Evolutionary conservation across 73 alveolate species (phyloP).

Genomic region (Paramecium octaurelia): DNA sequence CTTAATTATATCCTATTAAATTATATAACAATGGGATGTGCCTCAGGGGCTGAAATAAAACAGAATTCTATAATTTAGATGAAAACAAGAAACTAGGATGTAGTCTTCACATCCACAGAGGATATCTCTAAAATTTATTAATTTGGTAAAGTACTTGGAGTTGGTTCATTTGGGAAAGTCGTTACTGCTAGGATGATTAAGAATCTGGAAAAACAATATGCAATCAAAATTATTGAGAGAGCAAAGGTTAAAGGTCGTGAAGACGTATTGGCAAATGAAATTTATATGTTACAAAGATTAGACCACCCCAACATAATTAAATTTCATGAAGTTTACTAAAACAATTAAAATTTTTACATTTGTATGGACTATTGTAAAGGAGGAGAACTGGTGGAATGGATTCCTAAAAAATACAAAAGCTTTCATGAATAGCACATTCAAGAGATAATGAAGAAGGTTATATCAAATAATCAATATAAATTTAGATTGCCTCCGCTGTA

Average conservation of each 20-base stretch:
- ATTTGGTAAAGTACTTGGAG: constrained; percentile 53
- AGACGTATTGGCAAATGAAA: constrained; percentile 60
- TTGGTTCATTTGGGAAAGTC: constrained; percentile 62
- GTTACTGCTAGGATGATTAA: constrained; percentile 36
- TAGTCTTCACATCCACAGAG: constrained; percentile 28
- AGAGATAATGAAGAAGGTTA: constrained; percentile 3
- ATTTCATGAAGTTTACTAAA: constrained; percentile 84
- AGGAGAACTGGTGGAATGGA: constrained; percentile 71
- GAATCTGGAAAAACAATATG: constrained; percentile 35
- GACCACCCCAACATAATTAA: constrained; percentile 76
- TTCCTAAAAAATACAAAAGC: constrained; percentile 18
- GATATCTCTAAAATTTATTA: constrained; percentile 8
- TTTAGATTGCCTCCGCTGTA: constrained; percentile 69
- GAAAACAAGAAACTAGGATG: background rate
- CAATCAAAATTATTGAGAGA: constrained; percentile 59
- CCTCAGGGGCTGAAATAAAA: background rate
- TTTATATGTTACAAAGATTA: constrained; percentile 68
- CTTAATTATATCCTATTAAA: background rate
- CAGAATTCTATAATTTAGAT: background rate
- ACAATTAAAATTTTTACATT: constrained; percentile 69
- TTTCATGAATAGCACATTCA: constrained; percentile 4
- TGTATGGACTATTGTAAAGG: constrained; percentile 80
- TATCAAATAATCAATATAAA: background rate
- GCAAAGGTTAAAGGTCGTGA: background rate
- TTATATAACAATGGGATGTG: background rate